These are phyloP conservation scores for Grifola frondosa DNA, from an alignment of 1,284 basidiomycete species.

Conservation along the genomic window DNA sequence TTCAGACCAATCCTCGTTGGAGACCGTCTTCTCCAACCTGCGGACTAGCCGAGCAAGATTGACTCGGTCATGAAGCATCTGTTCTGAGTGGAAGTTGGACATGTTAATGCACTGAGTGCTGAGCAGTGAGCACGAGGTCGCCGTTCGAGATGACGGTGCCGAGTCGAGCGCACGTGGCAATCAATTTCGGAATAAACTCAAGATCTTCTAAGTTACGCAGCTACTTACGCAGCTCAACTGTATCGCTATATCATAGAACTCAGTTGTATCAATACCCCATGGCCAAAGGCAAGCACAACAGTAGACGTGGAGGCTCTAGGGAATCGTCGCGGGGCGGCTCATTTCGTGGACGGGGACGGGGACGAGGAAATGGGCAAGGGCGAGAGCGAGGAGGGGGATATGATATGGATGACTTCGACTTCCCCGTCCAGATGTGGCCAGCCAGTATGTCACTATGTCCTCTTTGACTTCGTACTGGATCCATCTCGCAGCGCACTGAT, in stretches of 20 bases:
- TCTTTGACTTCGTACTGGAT: not conserved
- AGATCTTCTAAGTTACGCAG: slow-evolving; percentile 5
- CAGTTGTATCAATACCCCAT: slow-evolving; percentile 23
- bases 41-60: slow-evolving; percentile 64
- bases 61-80: slow-evolving; percentile 59
- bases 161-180: too few relatives aligned
- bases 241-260: too few relatives aligned
- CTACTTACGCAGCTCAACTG: not conserved
- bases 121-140: too few relatives aligned
- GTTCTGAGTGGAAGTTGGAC: slow-evolving; percentile 31
- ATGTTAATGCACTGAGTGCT: too few relatives aligned
- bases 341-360: slow-evolving; percentile 26
- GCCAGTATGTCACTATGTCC: slow-evolving; percentile 22
- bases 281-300: slow-evolving; percentile 24
- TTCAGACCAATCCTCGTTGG: slow-evolving; percentile 49
- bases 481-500: not conserved
- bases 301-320: slow-evolving; percentile 21
- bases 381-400: slow-evolving; percentile 20
- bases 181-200: too few relatives aligned
- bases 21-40: slow-evolving; percentile 56
- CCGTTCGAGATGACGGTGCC: too few relatives aligned
- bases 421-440: slow-evolving; percentile 31
- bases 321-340: slow-evolving; percentile 13
- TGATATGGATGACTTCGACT: slow-evolving; percentile 28
- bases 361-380: slow-evolving; percentile 22